Evolutionary conservation across 2,329 filamentous ascomycete genomes (phyloP).

Genomic region (Fusarium stilboides): DNA sequence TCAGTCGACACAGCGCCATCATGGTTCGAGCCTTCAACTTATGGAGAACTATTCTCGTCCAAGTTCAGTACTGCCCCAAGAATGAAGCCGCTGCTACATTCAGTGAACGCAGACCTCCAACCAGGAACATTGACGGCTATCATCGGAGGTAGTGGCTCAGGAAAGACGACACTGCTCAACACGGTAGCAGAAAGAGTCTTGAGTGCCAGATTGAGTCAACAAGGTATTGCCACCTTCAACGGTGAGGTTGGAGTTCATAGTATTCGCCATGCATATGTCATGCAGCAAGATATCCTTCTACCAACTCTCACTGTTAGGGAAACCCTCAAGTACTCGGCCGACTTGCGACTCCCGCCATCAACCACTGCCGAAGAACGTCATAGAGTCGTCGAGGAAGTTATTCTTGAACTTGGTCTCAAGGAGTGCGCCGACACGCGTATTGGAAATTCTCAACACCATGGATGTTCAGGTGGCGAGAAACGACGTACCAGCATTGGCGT

Average conservation of each 20-base stretch:
- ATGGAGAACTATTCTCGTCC: constrained; percentile 58
- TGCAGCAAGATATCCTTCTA: constrained; percentile 82
- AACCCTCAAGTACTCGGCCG: constrained; percentile 80
- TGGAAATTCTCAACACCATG: constrained; percentile 78
- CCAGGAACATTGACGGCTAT: constrained; percentile 81
- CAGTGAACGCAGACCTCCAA: constrained; percentile 74
- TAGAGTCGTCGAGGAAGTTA: constrained; percentile 81
- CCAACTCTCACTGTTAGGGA: constrained; percentile 83
- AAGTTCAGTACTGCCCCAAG: constrained; percentile 56
- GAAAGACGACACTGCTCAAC: constrained; percentile 81
- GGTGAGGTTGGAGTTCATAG: constrained; percentile 66
- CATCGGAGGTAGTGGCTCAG: constrained; percentile 80
- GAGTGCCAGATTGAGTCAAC: constrained; percentile 65
- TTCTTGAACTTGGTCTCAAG: constrained; percentile 81
- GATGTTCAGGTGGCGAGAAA: constrained; percentile 86
- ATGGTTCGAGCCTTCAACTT: constrained; percentile 64
- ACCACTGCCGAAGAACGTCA: constrained; percentile 72
- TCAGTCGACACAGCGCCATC: constrained; percentile 72
- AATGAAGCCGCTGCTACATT: constrained; percentile 71
- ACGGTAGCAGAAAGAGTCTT: constrained; percentile 78
- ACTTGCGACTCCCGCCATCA: constrained; percentile 76
- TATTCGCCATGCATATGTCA: constrained; percentile 78
- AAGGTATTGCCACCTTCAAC: constrained; percentile 75
- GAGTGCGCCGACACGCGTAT: constrained; percentile 83
- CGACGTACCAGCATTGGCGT: constrained; percentile 83